Conservation (phyloP, 139 green algal genomes). For the Zygnema cylindricum region DNA sequence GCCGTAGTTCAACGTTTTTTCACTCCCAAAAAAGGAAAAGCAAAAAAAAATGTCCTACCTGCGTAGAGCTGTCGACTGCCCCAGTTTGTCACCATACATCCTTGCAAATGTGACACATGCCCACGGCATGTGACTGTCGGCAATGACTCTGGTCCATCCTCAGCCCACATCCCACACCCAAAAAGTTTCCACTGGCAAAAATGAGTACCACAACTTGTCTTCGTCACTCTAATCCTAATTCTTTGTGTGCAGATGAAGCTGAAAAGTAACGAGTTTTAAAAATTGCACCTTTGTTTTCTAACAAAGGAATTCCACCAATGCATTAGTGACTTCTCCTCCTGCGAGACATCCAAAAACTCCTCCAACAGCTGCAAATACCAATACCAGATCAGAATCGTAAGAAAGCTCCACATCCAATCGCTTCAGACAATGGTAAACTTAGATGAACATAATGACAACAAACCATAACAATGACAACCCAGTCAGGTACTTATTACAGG, state of each 20-base stretch:
- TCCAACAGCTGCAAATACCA: conserved; percentile 18
- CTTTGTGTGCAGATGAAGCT: no score
- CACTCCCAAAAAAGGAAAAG: background rate
- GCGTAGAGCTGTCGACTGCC: background rate
- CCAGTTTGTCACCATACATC: background rate
- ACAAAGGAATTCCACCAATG: conserved; percentile 40
- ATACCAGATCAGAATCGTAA: no score
- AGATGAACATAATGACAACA: no score
- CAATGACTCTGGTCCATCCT: background rate
- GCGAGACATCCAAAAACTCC: conserved; percentile 20
- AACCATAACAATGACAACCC: no score
- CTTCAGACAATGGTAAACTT: no score
- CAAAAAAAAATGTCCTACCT: conserved; percentile 4
- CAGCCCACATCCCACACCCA: conserved; percentile 4
- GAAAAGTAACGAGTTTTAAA: no score
- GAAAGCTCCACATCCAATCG: no score
- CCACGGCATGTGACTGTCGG: conserved; percentile 14
- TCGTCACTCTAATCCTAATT: no score
- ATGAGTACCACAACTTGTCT: no score
- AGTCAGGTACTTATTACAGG: no score
- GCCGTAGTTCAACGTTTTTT: no score
- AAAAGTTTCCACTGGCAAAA: no score
- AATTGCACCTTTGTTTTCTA: background rate
- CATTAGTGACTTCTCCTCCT: conserved; percentile 29
- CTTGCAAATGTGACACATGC: background rate